phyloP scores from a whole-genome alignment of 2,329 filamentous ascomycete species.

The Rhynchosporium graminicola region DNA sequence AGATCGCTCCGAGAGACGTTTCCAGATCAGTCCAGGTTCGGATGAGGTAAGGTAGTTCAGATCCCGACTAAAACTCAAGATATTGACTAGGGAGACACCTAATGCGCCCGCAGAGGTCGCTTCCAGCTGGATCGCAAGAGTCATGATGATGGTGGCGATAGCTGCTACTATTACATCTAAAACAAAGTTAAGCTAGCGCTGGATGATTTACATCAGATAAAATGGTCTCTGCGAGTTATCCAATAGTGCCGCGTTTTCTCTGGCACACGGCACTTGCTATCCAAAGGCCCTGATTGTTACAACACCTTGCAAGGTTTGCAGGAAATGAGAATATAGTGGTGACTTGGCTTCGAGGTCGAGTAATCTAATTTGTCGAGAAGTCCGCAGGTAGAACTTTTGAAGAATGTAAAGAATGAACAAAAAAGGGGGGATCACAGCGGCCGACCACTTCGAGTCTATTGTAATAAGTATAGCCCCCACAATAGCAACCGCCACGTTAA shows the following conservation, averaged over 20 bases:
- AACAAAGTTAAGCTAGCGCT: not conserved
- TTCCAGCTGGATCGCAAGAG: not conserved
- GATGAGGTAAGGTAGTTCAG: not conserved
- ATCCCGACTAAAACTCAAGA: not conserved
- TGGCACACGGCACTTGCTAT: not conserved
- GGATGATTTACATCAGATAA: not conserved
- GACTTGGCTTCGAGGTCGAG: constrained; percentile 47
- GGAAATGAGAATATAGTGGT: constrained; percentile 43
- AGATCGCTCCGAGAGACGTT: not conserved
- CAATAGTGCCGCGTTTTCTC: not conserved
- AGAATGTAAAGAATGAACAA: constrained; percentile 22
- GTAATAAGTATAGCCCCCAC: too few relatives aligned
- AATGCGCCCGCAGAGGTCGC: not conserved
- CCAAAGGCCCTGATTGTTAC: not conserved
- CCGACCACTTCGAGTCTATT: too few relatives aligned
- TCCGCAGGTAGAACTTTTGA: constrained; percentile 48
- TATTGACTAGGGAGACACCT: not conserved
- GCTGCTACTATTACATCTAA: not conserved
- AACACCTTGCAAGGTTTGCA: not conserved
- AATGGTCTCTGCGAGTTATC: not conserved
- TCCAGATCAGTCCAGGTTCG: not conserved
- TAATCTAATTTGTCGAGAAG: constrained; percentile 50
- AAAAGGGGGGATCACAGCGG: constrained; percentile 30
- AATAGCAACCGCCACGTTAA: too few relatives aligned
- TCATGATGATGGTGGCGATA: not conserved